A percentile compares a stretch with the other conserved stretches of the same genome.
Evolutionary conservation across 2,329 filamentous ascomycete genomes (phyloP).

Genomic region (Fusarium sp.): DNA sequence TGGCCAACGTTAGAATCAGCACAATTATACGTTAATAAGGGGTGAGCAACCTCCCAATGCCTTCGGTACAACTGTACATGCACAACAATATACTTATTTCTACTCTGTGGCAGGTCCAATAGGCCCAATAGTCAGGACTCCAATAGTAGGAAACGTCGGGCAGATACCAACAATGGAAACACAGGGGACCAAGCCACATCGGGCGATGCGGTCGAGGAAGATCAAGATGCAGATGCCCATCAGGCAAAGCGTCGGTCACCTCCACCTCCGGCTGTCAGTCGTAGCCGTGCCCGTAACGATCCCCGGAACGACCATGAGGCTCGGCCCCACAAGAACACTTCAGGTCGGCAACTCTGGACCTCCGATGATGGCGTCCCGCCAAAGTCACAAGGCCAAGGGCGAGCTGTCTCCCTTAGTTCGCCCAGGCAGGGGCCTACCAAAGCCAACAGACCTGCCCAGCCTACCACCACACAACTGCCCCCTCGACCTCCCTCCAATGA

Average conservation of each 20-base stretch:
- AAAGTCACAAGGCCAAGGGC: constrained; percentile 17
- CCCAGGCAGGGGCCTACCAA: constrained; percentile 10
- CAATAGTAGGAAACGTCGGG: constrained; percentile 11
- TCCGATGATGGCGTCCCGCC: constrained; percentile 37
- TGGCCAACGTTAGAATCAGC: constrained; percentile 24
- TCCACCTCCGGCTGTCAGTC: constrained; percentile 16
- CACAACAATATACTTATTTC: constrained; percentile 2
- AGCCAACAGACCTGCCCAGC: constrained; percentile 2
- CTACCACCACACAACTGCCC: constrained; percentile 2
- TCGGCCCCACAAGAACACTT: constrained; percentile 28
- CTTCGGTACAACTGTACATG: not conserved
- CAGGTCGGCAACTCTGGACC: constrained; percentile 45
- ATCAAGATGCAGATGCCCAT: constrained; percentile 21
- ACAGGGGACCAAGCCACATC: not conserved
- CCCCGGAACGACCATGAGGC: constrained; percentile 38
- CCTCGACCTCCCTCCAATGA: not conserved
- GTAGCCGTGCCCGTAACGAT: constrained; percentile 25
- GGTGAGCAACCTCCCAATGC: constrained; percentile 5
- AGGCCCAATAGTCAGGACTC: not conserved
- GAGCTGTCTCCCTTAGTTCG: constrained; percentile 9
- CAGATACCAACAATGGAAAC: constrained; percentile 1
- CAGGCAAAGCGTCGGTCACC: constrained; percentile 46
- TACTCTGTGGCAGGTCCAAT: not conserved
- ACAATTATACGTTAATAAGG: constrained; percentile 20
- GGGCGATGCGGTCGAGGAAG: not conserved